Base-by-base conservation (phyloP, 148 eudicot species). In the Heliosperma pusillum region DNA sequence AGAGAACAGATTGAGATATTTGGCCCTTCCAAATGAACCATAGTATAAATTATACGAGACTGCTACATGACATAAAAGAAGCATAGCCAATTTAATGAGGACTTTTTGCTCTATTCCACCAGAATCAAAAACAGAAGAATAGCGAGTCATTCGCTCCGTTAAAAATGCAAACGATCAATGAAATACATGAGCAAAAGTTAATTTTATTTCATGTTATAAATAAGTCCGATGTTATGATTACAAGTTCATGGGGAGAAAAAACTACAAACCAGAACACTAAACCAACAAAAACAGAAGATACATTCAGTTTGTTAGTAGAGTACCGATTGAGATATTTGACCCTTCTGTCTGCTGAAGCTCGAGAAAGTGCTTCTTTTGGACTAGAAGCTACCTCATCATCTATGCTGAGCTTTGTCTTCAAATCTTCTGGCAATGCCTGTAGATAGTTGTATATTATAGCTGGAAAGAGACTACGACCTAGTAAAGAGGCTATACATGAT, bases 331-430 rank as follows among this genome's bases (percentile, higher is more conserved):
- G 88, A 84, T 89, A 81, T 80, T 90, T 90, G 72, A 67, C 85
- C 72, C 93, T 85, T 78, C 91, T 82, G 82, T 95, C 97, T n/a
- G 93, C 85, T 55, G 93, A 95, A 36, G 97, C 98, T 81, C 97
- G 89, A 61, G 97, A 89, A 79, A 95, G 87, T 60, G 97, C 97
- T 87, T 95, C 98, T 85, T 90, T 95, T 42, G 98, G 98, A 79
- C 97, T 92, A 66, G 96, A 80, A 47, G 78, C 93, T 78, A 90
- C 61, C 71, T 92, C 96, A 76, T 89, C 97, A 74, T 95, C 97
- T 75, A 95, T 87, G 83, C 97, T 95, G 68, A 95, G 88, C 86
- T 90, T 89, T 77, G 96, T 88, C 87, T 83, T 95, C 77, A 95
- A 80, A 76, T 95, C 98, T 84, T 86, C 98, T 74, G 98, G 98